Conservation (phyloP, 768 basidiomycete genomes). For the Rhizopogon roseolus region DNA sequence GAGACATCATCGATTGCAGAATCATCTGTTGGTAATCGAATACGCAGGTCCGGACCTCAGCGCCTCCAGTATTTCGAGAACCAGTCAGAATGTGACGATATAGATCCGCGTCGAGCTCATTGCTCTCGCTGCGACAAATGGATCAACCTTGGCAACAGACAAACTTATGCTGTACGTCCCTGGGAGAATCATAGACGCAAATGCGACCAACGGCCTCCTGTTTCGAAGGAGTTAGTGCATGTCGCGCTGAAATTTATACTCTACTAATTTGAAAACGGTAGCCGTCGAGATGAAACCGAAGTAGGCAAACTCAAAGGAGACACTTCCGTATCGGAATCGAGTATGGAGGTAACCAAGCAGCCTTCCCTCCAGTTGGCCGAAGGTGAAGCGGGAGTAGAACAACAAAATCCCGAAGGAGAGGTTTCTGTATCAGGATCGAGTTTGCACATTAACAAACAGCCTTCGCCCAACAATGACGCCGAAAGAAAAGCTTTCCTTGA, state of each 20-base stretch:
- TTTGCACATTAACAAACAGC: neutral
- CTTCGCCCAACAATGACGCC: slow-evolving; percentile 19
- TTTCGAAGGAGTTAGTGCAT: slow-evolving; percentile 21
- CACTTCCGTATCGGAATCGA: neutral
- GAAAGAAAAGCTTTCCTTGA: slow-evolving; percentile 51
- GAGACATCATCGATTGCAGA: slow-evolving; percentile 53
- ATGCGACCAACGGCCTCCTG: slow-evolving; percentile 41
- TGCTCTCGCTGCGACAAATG: slow-evolving; percentile 56
- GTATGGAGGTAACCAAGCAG: neutral
- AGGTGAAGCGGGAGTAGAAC: neutral
- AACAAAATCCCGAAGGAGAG: neutral
- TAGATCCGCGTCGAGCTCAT: slow-evolving; percentile 54
- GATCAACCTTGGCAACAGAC: slow-evolving; percentile 51
- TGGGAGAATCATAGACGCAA: slow-evolving; percentile 58
- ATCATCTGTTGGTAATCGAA: slow-evolving; percentile 38
- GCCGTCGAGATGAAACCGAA: neutral
- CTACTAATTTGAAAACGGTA: neutral
- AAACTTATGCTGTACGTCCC: slow-evolving; percentile 51
- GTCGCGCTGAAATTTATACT: neutral
- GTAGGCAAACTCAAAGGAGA: neutral
- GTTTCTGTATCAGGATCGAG: neutral
- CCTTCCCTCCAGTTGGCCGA: slow-evolving; percentile 9
- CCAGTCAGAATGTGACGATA: slow-evolving; percentile 50
- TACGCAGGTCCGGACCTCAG: slow-evolving; percentile 57
- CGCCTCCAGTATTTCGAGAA: slow-evolving; percentile 61